A percentile compares a stretch with the other conserved stretches of the same genome.
Evolutionary conservation across 345 rosid genomes (phyloP).

Genomic region (Iberis pinnata): DNA sequence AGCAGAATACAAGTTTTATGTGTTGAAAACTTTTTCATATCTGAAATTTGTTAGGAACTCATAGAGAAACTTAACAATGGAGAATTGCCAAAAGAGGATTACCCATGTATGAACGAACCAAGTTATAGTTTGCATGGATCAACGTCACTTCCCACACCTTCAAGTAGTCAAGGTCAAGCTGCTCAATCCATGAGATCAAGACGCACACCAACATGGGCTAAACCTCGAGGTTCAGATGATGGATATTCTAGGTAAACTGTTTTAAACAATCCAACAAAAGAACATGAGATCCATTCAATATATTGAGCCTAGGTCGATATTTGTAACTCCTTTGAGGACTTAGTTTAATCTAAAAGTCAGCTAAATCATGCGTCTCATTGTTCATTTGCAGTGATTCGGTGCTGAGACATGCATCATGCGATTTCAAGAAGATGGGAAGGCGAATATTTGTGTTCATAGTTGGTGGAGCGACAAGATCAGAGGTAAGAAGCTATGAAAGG

Average conservation of each 20-base stretch:
- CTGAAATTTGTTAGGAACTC: slow-evolving; percentile 56
- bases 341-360: background rate
- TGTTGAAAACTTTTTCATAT: background rate
- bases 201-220: slow-evolving; percentile 78
- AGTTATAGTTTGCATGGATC: slow-evolving; percentile 71
- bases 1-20: background rate
- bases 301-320: background rate
- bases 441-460: slow-evolving; percentile 87
- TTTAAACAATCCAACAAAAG: background rate
- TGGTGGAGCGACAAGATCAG: slow-evolving; percentile 97
- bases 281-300: background rate
- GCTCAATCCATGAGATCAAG: slow-evolving; percentile 94
- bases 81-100: slow-evolving; percentile 79
- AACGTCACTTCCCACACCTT: slow-evolving; percentile 36
- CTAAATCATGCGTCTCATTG: background rate
- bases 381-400: slow-evolving; percentile 62
- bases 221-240: slow-evolving; percentile 59
- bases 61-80: slow-evolving; percentile 75
- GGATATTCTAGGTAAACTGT: slow-evolving; percentile 70
- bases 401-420: slow-evolving; percentile 75
- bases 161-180: slow-evolving; percentile 42
- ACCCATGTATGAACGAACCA: slow-evolving; percentile 87
- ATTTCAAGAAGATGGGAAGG: slow-evolving; percentile 84
- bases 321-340: background rate
- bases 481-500: slow-evolving; percentile 44